A percentile compares a stretch with the other conserved stretches of the same genome.
Conservation (phyloP, 148 eudicot species). For the Spergularia marina region DNA sequence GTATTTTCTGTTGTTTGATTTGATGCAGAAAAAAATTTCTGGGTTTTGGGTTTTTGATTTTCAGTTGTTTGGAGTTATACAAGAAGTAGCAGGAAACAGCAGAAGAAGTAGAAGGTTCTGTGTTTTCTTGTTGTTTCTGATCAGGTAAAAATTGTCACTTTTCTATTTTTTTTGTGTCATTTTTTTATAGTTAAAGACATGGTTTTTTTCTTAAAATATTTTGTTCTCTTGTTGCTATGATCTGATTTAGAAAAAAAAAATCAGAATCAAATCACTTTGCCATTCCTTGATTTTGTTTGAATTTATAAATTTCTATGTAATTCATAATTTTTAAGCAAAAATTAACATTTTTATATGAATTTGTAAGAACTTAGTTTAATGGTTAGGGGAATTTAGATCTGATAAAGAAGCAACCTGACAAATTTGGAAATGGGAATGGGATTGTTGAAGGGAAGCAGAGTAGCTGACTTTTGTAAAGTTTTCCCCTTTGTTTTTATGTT, state of each 20-base stretch:
- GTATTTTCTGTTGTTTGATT: neutral
- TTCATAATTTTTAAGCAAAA: neutral
- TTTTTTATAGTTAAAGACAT: neutral
- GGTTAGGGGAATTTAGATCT: conserved; percentile 18
- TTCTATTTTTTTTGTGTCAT: conserved; percentile 15
- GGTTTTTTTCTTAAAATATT: neutral
- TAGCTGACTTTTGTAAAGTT: conserved; percentile 24
- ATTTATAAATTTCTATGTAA: neutral
- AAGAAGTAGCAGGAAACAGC: conserved; percentile 7
- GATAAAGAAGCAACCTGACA: conserved; percentile 28
- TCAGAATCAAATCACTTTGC: conserved; percentile 26
- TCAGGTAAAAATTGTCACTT: conserved; percentile 18
- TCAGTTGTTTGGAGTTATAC: conserved; percentile 1
- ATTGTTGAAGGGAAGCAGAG: conserved; percentile 26
- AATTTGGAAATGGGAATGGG: conserved; percentile 31
- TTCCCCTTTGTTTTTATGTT: neutral
- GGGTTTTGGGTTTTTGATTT: conserved; percentile 24
- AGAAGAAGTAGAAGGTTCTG: conserved; percentile 9
- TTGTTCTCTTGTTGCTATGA: conserved; percentile 10
- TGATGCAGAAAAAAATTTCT: conserved; percentile 17
- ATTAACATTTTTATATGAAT: neutral
- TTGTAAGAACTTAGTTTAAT: neutral
- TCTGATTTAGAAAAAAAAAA: conserved; percentile 19
- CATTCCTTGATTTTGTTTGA: conserved; percentile 11
- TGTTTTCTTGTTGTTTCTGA: conserved; percentile 17